Conservation (phyloP, 208 protist species). For the Leishmania turanica region DNA sequence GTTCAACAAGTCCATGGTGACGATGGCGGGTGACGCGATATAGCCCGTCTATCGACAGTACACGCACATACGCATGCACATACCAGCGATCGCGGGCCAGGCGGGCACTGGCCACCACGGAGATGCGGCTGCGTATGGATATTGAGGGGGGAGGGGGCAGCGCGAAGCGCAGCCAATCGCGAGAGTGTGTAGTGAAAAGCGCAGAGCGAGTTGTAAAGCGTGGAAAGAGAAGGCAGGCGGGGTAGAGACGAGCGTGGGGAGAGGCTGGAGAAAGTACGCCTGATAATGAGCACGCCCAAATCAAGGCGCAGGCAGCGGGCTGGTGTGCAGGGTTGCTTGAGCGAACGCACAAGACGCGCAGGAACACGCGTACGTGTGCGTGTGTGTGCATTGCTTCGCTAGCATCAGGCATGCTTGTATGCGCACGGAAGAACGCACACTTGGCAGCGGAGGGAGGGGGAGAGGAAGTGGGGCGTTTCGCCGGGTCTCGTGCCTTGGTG, state of each 20-base stretch:
- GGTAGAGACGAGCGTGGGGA: background rate
- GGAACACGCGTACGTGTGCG: background rate
- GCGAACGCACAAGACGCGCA: background rate
- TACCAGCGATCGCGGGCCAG: background rate
- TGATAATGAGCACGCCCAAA: background rate
- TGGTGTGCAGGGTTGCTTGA: background rate
- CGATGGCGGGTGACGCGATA: background rate
- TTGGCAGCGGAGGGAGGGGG: background rate
- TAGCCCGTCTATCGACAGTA: background rate
- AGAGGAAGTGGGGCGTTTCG: background rate
- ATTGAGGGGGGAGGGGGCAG: background rate
- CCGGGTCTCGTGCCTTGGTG: background rate
- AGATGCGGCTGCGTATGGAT: background rate
- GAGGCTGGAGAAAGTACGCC: background rate
- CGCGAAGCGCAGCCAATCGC: background rate
- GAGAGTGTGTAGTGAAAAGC: background rate
- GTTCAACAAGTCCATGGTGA: conserved; percentile 7
- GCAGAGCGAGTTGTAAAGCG: background rate
- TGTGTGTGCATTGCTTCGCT: background rate
- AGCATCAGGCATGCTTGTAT: background rate
- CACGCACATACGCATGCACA: too few relatives aligned
- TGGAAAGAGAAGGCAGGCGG: background rate
- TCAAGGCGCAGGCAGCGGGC: background rate
- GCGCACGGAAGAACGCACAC: background rate
- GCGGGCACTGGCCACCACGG: background rate